These are phyloP conservation scores for Dioscorea cayenensis DNA, from an alignment of 116 monocot species.

Conservation along the genomic window DNA sequence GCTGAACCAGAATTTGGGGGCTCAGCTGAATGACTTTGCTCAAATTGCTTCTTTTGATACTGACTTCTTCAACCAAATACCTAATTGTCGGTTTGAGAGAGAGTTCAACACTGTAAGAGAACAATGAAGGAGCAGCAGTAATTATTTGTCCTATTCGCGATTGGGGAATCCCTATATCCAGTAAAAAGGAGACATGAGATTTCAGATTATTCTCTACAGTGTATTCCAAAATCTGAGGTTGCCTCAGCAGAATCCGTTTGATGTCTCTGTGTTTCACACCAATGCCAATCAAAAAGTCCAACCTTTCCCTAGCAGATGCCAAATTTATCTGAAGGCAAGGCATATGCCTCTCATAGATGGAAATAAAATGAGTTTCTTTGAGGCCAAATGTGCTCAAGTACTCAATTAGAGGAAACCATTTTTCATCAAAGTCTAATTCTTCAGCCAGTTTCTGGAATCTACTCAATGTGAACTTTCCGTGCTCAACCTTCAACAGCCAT, in stretches of 20 bases:
- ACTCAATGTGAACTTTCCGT: slow-evolving; percentile 33
- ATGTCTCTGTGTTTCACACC: slow-evolving; percentile 76
- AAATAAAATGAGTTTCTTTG: slow-evolving; percentile 73
- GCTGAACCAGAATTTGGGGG: slow-evolving; percentile 87
- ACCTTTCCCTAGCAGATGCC: slow-evolving; percentile 67
- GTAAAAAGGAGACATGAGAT: slow-evolving; percentile 70
- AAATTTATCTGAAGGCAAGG: slow-evolving; percentile 75
- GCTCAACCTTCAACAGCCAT: slow-evolving; percentile 35
- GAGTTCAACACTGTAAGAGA: slow-evolving; percentile 83
- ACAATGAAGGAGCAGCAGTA: slow-evolving; percentile 77
- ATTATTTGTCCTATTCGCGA: slow-evolving; percentile 79
- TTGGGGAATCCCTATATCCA: slow-evolving; percentile 63
- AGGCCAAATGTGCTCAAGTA: slow-evolving; percentile 81
- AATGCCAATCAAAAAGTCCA: slow-evolving; percentile 63
- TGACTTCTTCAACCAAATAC: slow-evolving; percentile 91
- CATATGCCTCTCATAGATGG: slow-evolving; percentile 87
- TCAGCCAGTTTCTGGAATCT: slow-evolving; percentile 62
- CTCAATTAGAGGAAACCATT: slow-evolving; percentile 83
- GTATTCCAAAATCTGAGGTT: slow-evolving; percentile 93
- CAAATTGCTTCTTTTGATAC: slow-evolving; percentile 61
- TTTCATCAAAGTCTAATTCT: slow-evolving; percentile 75
- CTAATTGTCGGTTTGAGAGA: slow-evolving; percentile 81
- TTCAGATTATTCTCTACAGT: slow-evolving; percentile 83
- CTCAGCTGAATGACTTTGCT: slow-evolving; percentile 93
- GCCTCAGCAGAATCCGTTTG: slow-evolving; percentile 73